phyloP scores from a whole-genome alignment of 768 basidiomycete species.

The Lactarius pseudohatsudake region DNA sequence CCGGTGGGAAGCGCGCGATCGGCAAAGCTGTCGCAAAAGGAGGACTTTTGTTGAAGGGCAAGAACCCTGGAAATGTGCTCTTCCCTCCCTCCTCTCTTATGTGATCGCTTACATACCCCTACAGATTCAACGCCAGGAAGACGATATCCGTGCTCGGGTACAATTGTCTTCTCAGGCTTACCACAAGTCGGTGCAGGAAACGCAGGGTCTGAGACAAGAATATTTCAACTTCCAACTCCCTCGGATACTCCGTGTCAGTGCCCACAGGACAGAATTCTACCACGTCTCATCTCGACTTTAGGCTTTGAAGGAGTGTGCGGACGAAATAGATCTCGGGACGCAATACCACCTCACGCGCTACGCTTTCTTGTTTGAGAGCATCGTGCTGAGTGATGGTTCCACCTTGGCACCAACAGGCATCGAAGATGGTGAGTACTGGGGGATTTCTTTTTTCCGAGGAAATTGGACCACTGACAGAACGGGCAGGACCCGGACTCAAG shows the following conservation, averaged over 20 bases:
- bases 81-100: conserved; percentile 23
- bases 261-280: conserved; percentile 1
- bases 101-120: conserved; percentile 9
- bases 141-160: conserved; percentile 86
- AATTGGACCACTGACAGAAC: background rate
- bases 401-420: conserved; percentile 64
- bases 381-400: conserved; percentile 84
- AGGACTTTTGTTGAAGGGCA: conserved; percentile 85
- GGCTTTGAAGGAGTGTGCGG: conserved; percentile 92
- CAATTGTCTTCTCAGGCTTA: conserved; percentile 85
- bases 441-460: background rate
- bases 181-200: conserved; percentile 85
- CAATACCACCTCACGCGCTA: conserved; percentile 97
- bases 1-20: conserved; percentile 75
- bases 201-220: conserved; percentile 89
- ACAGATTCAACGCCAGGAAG: conserved; percentile 89
- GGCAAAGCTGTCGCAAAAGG: conserved; percentile 93
- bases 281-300: conserved; percentile 33
- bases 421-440: conserved; percentile 57
- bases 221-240: conserved; percentile 98
- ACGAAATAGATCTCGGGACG: conserved; percentile 96
- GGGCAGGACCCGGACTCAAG: conserved; percentile 71
- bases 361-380: conserved; percentile 90
- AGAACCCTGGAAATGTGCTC: conserved; percentile 81
- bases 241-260: conserved; percentile 82